These are phyloP conservation scores for Xylariaceae sp. DNA, from an alignment of 2,329 filamentous ascomycete species.

Conservation along the genomic window DNA sequence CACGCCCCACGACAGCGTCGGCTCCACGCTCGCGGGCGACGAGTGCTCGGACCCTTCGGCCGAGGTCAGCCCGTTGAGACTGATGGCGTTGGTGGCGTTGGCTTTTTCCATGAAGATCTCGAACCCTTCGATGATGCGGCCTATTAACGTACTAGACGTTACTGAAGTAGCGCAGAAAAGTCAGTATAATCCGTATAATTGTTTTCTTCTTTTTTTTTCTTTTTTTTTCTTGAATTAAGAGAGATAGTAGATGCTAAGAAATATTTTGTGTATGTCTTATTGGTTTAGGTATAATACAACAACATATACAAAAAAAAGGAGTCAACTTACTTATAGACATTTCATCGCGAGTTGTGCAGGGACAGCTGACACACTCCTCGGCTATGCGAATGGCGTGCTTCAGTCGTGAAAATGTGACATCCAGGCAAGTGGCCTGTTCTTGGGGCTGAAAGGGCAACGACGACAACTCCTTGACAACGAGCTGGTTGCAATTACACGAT, in stretches of 20 bases:
- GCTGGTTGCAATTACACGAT: neutral
- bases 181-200: too few relatives aligned
- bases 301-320: neutral
- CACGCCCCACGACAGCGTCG: neutral
- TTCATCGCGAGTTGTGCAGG: neutral
- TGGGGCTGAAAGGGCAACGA: neutral
- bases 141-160: neutral
- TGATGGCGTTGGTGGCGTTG: neutral
- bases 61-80: neutral
- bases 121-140: conserved; percentile 3
- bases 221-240: too few relatives aligned
- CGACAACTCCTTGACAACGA: neutral
- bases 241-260: neutral
- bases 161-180: neutral
- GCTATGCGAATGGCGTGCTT: neutral
- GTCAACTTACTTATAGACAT: neutral
- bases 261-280: neutral
- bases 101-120: neutral
- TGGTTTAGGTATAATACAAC: neutral
- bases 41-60: neutral
- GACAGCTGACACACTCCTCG: neutral
- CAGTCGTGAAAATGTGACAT: neutral
- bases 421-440: neutral
- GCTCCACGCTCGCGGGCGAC: neutral
- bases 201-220: too few relatives aligned